phyloP scores from a whole-genome alignment of 1,284 basidiomycete species.

The Leccinum griseonigrum region DNA sequence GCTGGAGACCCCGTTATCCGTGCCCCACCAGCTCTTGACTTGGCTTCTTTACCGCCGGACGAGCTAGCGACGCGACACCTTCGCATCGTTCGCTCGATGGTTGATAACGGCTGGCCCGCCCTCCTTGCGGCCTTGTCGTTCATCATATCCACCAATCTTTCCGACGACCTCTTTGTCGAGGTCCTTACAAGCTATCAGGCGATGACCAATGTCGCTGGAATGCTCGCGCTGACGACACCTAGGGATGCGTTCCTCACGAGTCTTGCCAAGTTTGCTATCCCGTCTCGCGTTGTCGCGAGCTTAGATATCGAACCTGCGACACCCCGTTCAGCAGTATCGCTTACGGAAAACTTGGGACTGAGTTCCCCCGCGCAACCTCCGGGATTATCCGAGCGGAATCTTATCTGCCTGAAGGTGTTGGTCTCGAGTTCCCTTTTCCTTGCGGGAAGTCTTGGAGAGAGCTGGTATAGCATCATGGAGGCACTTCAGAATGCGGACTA shows the following conservation, averaged over 20 bases:
- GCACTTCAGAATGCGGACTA: conserved; percentile 91
- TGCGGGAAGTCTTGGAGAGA: conserved; percentile 79
- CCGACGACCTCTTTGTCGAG: conserved; percentile 85
- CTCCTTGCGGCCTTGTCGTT: conserved; percentile 88
- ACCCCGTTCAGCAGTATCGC: conserved; percentile 56
- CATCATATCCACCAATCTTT: conserved; percentile 84
- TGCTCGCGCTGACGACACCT: conserved; percentile 79
- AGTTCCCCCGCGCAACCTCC: conserved; percentile 56
- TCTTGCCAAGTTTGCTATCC: conserved; percentile 86
- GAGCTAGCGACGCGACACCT: conserved; percentile 57
- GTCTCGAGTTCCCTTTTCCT: conserved; percentile 80
- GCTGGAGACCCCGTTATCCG: conserved; percentile 65
- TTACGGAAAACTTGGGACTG: conserved; percentile 72
- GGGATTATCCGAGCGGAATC: conserved; percentile 82
- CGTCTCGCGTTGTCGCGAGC: conserved; percentile 81
- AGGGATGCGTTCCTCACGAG: conserved; percentile 92
- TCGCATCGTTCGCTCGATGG: conserved; percentile 68
- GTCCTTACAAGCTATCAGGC: conserved; percentile 80
- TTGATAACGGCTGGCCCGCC: conserved; percentile 86
- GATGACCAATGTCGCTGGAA: conserved; percentile 88
- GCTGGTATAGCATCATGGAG: conserved; percentile 92
- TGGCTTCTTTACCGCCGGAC: conserved; percentile 55
- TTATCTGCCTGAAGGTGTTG: conserved; percentile 86
- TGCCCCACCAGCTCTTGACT: conserved; percentile 73
- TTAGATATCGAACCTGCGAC: conserved; percentile 71